phyloP scores from a whole-genome alignment of 257 asterid genomes.

The Solanum pinnatisectum region DNA sequence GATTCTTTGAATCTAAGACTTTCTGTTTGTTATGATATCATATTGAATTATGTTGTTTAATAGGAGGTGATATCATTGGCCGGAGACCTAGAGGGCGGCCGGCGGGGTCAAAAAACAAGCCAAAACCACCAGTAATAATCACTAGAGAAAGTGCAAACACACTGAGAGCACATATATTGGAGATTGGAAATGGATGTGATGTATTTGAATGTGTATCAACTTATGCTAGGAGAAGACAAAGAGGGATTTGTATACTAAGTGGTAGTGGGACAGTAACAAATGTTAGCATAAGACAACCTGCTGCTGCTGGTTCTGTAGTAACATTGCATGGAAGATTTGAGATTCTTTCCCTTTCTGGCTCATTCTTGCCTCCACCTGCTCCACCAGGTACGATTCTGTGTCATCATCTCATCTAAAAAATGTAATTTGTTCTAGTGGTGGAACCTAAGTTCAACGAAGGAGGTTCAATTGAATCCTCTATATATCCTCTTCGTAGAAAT shows the following conservation, averaged over 20 bases:
- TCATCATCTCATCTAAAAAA: neutral
- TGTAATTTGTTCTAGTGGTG: neutral
- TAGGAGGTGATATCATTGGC: neutral
- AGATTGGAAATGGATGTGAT: constrained; percentile 9
- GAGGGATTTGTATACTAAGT: constrained; percentile 10
- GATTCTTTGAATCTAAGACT: neutral
- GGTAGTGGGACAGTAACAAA: constrained; percentile 10
- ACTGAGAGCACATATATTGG: constrained; percentile 7
- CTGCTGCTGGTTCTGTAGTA: neutral
- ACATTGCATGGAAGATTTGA: constrained; percentile 8
- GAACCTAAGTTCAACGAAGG: neutral
- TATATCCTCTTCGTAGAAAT: neutral
- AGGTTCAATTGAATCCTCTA: neutral
- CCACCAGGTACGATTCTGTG: neutral
- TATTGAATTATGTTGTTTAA: neutral
- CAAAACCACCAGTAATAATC: constrained; percentile 11
- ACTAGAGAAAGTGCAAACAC: constrained; percentile 10
- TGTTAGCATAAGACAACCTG: constrained; percentile 6
- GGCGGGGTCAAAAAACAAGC: constrained; percentile 2
- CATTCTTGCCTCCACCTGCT: constrained; percentile 11
- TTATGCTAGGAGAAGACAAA: constrained; percentile 10
- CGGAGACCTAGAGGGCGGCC: constrained; percentile 10
- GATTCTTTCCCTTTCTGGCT: constrained; percentile 8
- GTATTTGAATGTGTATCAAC: constrained; percentile 3
- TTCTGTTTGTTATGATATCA: neutral